Conservation (phyloP, 345 rosid genomes). For the Pseudoturritis turrita region DNA sequence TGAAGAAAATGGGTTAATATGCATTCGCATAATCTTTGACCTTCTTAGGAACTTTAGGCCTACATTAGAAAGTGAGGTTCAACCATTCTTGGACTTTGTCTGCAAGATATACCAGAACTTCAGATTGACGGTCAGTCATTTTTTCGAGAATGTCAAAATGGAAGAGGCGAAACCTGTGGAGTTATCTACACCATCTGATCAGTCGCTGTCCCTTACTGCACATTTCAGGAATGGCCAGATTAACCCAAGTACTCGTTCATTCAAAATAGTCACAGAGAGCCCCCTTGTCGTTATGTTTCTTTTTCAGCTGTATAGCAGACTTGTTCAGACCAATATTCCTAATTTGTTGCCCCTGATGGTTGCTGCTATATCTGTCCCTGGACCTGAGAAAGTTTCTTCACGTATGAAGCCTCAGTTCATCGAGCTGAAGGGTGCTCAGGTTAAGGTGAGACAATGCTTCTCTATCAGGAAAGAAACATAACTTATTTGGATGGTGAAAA, state of each 20-base stretch:
- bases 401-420: constrained; percentile 74
- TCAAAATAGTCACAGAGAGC: constrained; percentile 94
- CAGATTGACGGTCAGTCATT: constrained; percentile 73
- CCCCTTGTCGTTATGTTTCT: constrained; percentile 98
- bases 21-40: constrained; percentile 90
- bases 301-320: constrained; percentile 84
- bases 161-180: constrained; percentile 40
- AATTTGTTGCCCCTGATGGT: constrained; percentile 90
- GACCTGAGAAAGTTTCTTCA: constrained; percentile 87
- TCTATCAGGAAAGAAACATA: not conserved
- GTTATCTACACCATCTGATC: constrained; percentile 26
- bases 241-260: constrained; percentile 85
- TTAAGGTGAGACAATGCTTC: constrained; percentile 65
- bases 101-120: constrained; percentile 92
- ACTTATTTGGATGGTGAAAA: not conserved
- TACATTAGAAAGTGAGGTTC: constrained; percentile 81
- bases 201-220: constrained; percentile 15
- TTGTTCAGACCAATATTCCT: constrained; percentile 92
- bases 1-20: constrained; percentile 91
- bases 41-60: constrained; percentile 92
- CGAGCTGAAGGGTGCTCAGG: constrained; percentile 97
- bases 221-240: constrained; percentile 58
- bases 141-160: constrained; percentile 64
- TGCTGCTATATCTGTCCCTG: constrained; percentile 88
- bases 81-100: constrained; percentile 91